phyloP scores from a whole-genome alignment of 176 grass and related monocot species.

The Zea luxurians region DNA sequence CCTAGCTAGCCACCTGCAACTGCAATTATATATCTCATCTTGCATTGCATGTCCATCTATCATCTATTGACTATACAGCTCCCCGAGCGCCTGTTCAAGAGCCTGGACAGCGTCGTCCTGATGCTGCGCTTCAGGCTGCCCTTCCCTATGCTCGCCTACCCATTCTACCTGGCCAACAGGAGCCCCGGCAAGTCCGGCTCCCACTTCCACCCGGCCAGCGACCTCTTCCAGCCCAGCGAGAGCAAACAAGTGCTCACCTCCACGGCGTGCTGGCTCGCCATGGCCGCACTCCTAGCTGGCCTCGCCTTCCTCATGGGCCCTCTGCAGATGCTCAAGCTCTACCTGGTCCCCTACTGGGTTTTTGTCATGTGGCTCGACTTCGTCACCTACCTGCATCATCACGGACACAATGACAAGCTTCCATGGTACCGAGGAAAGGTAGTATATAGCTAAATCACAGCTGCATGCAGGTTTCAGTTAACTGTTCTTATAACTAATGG shows the following conservation, averaged over 20 bases:
- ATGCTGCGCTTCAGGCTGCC: constrained; percentile 76
- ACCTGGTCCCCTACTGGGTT: constrained; percentile 70
- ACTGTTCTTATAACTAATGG: not conserved
- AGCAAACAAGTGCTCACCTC: constrained; percentile 84
- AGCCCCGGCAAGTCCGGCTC: constrained; percentile 82
- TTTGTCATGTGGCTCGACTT: constrained; percentile 93
- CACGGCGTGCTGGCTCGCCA: constrained; percentile 65
- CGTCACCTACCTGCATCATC: constrained; percentile 94
- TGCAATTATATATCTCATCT: not conserved
- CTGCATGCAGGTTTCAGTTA: not conserved
- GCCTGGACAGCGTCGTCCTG: constrained; percentile 45
- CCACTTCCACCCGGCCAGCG: constrained; percentile 74
- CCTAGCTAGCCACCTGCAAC: not conserved
- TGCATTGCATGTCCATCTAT: not conserved
- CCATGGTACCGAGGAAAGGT: constrained; percentile 98
- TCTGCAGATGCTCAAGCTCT: constrained; percentile 79
- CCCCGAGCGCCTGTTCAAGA: constrained; percentile 69
- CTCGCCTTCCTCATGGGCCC: constrained; percentile 77
- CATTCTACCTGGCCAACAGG: constrained; percentile 80
- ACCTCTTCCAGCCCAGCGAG: constrained; percentile 75
- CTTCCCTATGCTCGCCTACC: constrained; percentile 86
- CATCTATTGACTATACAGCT: constrained; percentile 34
- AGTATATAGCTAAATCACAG: constrained; percentile 15
- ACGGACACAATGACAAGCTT: constrained; percentile 87
- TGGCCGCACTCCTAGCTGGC: constrained; percentile 59